Evolutionary conservation across 177 flowering plant species (phyloP), one percentile per base, ranked within the genome.

Genomic region (Tripterygium wilfordii): DNA sequence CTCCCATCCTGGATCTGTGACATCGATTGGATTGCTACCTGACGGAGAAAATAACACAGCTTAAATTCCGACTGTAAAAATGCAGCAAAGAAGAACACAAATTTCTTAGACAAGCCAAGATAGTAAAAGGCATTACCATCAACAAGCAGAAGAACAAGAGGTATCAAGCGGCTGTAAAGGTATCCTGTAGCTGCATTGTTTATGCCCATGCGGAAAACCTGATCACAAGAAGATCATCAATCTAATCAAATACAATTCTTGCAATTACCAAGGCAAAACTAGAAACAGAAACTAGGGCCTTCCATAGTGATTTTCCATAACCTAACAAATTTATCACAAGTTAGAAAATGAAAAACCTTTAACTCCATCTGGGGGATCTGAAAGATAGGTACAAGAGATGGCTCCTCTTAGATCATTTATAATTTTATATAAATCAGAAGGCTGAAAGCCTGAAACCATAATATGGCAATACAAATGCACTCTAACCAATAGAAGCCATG

Each of bases 21-120:
- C 71, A 49, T 94, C 97, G 50, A 94, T 78, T 16, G 97, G 85
- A 43, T 78, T 90, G 77, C 99, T 79, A 63, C 96, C 99, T 94
- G 68, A 50, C 61, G 38, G 37, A 62, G 21, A 45, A 36, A 23
- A 57, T 21, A 42, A 46, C 15, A 35, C 9, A 46, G 31, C 10
- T 40, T 10, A 35, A 27, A 15, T 17, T 28, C 7, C 14, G 20
- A 41, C 15, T 26, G 12, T 12, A 38, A 19, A 5, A 20, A 23
- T 18, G 14, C 42, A 27, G 23, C 14, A 44, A 31, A 16, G 9
- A 13, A 10, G 44, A 5, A 15, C 12, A 30, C 7, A 30, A 7
- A 30, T 6, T 30, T 6, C 33, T 30, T 7, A 30, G 7, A 30
- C 7, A 30, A 30, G 12, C 33, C 12, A 32, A 22, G 29, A 38